Evolutionary conservation across 306 rosid genomes (phyloP).

Genomic region (Crotalaria pallida): DNA sequence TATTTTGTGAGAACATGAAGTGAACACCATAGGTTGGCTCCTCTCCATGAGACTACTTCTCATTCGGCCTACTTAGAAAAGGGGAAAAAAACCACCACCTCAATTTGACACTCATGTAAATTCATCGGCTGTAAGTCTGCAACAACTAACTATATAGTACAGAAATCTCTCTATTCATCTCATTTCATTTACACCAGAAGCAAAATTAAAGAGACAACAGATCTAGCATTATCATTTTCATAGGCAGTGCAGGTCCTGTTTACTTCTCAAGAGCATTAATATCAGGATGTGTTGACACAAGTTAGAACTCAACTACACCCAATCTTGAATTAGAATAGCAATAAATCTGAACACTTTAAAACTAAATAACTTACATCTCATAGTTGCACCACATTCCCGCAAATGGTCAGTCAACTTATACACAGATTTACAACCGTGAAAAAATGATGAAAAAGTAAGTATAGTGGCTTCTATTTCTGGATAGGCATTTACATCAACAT

Average conservation of each 20-base stretch:
- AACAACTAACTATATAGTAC: not conserved
- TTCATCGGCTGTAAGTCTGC: not conserved
- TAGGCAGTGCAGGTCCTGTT: not conserved
- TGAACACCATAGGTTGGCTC: no score
- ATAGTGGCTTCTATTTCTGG: constrained; percentile 5
- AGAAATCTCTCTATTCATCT: not conserved
- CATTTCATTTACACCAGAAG: not conserved
- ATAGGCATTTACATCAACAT: constrained; percentile 15
- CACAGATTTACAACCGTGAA: constrained; percentile 24
- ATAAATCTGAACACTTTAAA: not conserved
- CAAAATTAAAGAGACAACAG: not conserved
- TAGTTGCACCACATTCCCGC: not conserved
- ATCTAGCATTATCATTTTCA: constrained; percentile 1
- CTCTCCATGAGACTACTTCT: no score
- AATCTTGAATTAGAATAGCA: not conserved
- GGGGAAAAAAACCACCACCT: not conserved
- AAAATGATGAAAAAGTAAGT: not conserved
- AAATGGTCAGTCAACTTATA: not conserved
- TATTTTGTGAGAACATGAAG: not conserved
- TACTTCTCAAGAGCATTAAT: not conserved
- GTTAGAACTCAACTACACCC: not conserved
- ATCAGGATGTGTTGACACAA: not conserved
- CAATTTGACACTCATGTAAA: no score
- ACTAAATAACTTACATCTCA: constrained; percentile 2
- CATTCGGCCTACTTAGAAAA: no score